Conservation (phyloP, 2,329 filamentous ascomycete genomes). For the Geosmithia putterillii region DNA sequence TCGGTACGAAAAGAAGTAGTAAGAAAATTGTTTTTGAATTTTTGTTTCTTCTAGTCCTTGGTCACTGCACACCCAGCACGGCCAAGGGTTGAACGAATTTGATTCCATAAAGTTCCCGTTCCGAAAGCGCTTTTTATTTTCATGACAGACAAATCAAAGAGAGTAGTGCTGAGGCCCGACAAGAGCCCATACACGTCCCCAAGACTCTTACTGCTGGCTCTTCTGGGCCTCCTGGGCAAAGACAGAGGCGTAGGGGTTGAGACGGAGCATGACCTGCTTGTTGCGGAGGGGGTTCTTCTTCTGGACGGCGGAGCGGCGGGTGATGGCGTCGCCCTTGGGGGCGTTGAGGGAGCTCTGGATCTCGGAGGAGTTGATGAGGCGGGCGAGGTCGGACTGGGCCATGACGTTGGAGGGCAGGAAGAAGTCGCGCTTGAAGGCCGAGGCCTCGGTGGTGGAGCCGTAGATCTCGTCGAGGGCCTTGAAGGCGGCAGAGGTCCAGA, state of each 20-base stretch:
- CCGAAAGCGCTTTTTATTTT: too few relatives aligned
- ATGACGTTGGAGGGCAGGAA: slow-evolving; percentile 87
- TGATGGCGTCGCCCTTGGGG: slow-evolving; percentile 78
- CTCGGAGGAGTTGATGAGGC: slow-evolving; percentile 98
- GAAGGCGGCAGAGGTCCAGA: slow-evolving; percentile 98
- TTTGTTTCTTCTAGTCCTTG: neutral
- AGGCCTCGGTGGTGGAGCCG: slow-evolving; percentile 80
- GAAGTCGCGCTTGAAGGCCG: slow-evolving; percentile 98
- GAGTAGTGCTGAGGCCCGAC: neutral
- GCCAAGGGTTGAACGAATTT: neutral
- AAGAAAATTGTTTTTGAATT: neutral
- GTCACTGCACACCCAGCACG: slow-evolving; percentile 4
- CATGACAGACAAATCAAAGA: too few relatives aligned
- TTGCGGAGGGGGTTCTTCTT: slow-evolving; percentile 99
- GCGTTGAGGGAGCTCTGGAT: slow-evolving; percentile 91
- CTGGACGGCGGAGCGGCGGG: slow-evolving; percentile 84
- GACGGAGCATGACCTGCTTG: slow-evolving; percentile 95
- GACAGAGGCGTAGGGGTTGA: slow-evolving; percentile 93
- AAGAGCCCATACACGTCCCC: neutral
- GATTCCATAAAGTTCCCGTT: neutral
- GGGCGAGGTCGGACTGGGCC: slow-evolving; percentile 86
- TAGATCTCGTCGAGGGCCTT: slow-evolving; percentile 95
- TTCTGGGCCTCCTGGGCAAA: slow-evolving; percentile 59
- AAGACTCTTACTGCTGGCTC: slow-evolving; percentile 22
- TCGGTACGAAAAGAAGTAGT: too few relatives aligned